Evolutionary conservation across 495 filamentous ascomycete species (phyloP), one percentile per base, ranked within the genome.

Genomic region (Terfezia claveryi): DNA sequence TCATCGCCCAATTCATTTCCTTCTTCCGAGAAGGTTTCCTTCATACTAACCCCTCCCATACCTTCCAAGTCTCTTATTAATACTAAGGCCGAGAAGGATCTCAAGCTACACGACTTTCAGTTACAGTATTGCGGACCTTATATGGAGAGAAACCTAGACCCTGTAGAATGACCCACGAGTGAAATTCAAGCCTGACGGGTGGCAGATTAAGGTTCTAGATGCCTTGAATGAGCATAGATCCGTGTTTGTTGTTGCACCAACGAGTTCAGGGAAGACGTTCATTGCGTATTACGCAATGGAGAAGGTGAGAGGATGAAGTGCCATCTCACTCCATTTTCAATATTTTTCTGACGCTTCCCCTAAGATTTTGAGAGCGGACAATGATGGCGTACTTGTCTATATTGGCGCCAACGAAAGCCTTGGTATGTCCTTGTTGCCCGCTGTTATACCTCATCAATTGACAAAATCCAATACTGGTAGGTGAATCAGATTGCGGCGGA

Each of bases 401-500:
- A 76, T 88, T 32, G n/a, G 83, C 82, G 2, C 83, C 83, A 2
- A 88, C 83, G 1, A 88, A 88, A 66, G 83, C 83, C 9, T 67
- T 88, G 10, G 82, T 62, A 59, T 10, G 56, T 59, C 41, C 41
- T 12, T 46, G 44, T 38, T 27, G 14, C 32, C 20, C 37, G 27
- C 12, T 8, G 6, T 10, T 8, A 51, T 58, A 62, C 52, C 5
- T 9, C 1, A 8, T 20, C 41, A 14, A 46, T 14, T 20, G 17
- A 46, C 17, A 20, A 5, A 8, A 12, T 52, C 10, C 10, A 8
- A 36, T 12, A n/a, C n/a, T n/a, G n/a, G n/a, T n/a, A 60, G 58
- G 58, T 88, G 54, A 88, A 87, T 63, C 83, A 87, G 61, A 86
- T 88, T 58, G 83, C 81, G 0, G 82, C 82, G 7, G 82, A 87